Evolutionary conservation across 768 basidiomycete genomes (phyloP), one percentile per base, ranked within the genome.

Genomic region (Sporobolomyces pararoseus): DNA sequence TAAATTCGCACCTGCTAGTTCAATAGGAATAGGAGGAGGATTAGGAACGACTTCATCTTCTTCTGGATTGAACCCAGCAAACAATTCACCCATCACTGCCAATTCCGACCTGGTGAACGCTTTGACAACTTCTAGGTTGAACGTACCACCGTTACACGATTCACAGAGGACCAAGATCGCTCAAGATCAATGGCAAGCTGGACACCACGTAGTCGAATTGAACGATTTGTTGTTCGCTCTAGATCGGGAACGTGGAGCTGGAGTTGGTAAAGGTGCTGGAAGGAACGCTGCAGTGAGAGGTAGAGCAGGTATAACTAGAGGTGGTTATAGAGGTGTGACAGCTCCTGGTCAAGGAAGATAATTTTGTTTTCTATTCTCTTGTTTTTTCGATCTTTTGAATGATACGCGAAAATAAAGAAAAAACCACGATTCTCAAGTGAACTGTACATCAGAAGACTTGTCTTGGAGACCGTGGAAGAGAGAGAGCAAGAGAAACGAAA

Each of bases 151-250:
- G 3, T n/a, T 68, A 83, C 31, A 86, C 83, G 55, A 74, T 70
- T 76, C 87, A 84, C 71, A 60, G 80, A 16, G 53, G 75, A 13
- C 80, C 35, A 73, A 82, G n/a, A 76, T 79, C 25, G 78, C 80
- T 34, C 70, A 65, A 49, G 63, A 77, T 71, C 68, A 75, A 39
- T 87, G 87, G 74, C 86, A 87, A 51, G 87, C 88, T 62, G 81
- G 81, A 27, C 82, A 86, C 72, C 83, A 83, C 60, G 70, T 82
- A 25, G 81, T 93, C 59, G 90, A 88, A 4, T 81, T 91, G 80
- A 82, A 86, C 44, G 91, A 94, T 80, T 87, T 89, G 3, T 83
- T 93, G 83, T 93, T 92, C 78, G 90, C 90, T 16, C 82, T 94
- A 64, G 88, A 89, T 78, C 87, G 85, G 23, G 73, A 74, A 31